Evolutionary conservation across 1,284 basidiomycete species (phyloP).

Genomic region (Moesziomyces sp.): DNA sequence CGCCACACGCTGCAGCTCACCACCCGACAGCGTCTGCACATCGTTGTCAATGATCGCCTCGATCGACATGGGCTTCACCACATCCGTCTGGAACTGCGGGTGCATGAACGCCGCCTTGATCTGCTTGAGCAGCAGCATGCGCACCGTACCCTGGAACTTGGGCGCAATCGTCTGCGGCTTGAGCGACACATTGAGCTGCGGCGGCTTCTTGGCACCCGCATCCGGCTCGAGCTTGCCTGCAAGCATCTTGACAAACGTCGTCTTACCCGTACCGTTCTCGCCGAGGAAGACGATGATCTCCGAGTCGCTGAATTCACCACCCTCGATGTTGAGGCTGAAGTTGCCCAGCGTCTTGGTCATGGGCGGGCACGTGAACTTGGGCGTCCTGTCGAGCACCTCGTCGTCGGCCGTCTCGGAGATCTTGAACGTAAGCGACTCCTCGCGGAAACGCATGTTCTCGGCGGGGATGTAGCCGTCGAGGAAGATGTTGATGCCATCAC

Average conservation of each 20-base stretch:
- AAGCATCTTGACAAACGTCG: conserved; percentile 68
- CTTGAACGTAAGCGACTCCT: conserved; percentile 66
- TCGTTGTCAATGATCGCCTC: conserved; percentile 67
- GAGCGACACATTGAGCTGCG: conserved; percentile 65
- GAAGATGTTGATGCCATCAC: conserved; percentile 68
- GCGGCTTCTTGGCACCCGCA: conserved; percentile 59
- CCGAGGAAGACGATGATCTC: conserved; percentile 68
- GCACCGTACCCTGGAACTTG: conserved; percentile 67
- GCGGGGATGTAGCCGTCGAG: conserved; percentile 67
- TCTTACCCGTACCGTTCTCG: conserved; percentile 68
- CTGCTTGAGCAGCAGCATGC: conserved; percentile 67
- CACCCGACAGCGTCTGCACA: conserved; percentile 67
- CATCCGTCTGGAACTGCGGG: conserved; percentile 68
- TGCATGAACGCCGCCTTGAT: conserved; percentile 68
- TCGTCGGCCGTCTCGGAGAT: conserved; percentile 67
- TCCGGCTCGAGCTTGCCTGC: conserved; percentile 67
- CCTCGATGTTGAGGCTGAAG: conserved; percentile 64
- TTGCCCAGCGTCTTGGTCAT: conserved; percentile 67
- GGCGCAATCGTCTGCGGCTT: conserved; percentile 68
- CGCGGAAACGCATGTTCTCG: conserved; percentile 68
- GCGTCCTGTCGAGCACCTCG: conserved; percentile 55
- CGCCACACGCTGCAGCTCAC: conserved; percentile 67
- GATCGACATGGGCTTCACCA: conserved; percentile 67
- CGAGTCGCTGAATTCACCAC: conserved; percentile 64
- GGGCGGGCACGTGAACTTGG: conserved; percentile 61